These are phyloP conservation scores for Apiosordaria backusii DNA, from an alignment of 495 filamentous ascomycete genomes.

Conservation along the genomic window DNA sequence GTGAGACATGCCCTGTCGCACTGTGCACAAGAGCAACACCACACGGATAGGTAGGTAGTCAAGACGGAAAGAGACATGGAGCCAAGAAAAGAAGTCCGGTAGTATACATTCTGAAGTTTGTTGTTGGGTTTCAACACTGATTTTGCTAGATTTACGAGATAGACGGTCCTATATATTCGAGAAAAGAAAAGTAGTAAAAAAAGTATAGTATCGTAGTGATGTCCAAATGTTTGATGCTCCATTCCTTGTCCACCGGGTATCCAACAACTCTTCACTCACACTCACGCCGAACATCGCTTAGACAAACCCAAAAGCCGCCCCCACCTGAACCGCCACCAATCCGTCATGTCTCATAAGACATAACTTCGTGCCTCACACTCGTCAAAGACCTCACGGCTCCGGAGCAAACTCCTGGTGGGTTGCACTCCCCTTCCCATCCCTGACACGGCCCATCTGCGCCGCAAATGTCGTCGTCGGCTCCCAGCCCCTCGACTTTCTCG, in stretches of 20 bases:
- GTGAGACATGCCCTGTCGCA: background rate
- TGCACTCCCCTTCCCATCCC: constrained; percentile 6
- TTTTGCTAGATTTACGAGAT: background rate
- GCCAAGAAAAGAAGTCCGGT: background rate
- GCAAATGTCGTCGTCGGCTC: constrained; percentile 67
- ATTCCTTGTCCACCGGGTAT: background rate
- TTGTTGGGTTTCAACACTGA: background rate
- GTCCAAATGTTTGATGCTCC: background rate
- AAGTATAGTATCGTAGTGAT: background rate
- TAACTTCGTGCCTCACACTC: background rate
- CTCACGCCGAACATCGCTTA: background rate
- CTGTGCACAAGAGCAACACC: background rate
- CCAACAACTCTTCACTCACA: background rate
- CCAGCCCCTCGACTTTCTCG: constrained; percentile 64
- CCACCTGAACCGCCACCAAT: background rate
- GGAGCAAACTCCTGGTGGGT: background rate
- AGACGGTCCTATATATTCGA: background rate
- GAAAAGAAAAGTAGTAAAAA: constrained; percentile 3
- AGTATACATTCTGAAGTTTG: background rate
- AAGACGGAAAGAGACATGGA: background rate
- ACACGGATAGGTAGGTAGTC: no score
- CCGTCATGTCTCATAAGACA: background rate
- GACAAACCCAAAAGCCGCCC: no score
- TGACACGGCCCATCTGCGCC: constrained; percentile 34
- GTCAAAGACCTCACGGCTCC: background rate